Percentiles rank a stretch among this genome's conserved stretches.
Conservation (phyloP, 805 yeast genomes). For the Spathaspora gorwiae region DNA sequence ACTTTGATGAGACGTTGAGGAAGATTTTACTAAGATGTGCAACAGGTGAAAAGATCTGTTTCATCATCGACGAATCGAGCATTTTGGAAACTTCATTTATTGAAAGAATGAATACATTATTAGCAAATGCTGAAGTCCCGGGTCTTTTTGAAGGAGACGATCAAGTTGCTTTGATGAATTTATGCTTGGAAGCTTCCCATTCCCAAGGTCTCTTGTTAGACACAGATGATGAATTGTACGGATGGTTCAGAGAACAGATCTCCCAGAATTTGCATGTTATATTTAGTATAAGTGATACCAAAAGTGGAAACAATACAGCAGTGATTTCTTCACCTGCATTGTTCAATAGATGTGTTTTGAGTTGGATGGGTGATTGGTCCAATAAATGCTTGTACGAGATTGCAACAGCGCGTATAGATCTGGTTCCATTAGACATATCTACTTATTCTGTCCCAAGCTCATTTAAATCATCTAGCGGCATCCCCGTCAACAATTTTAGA, state of each 20-base stretch:
- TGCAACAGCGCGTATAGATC: slow-evolving; percentile 35
- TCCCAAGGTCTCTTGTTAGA: slow-evolving; percentile 61
- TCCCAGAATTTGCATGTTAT: slow-evolving; percentile 76
- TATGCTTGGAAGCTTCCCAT: slow-evolving; percentile 54
- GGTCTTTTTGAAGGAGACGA: slow-evolving; percentile 83
- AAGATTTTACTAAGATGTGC: slow-evolving; percentile 43
- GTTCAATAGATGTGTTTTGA: slow-evolving; percentile 81
- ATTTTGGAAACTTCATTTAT: slow-evolving; percentile 72
- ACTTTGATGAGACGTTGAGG: slow-evolving; percentile 66
- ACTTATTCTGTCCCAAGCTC: slow-evolving; percentile 32
- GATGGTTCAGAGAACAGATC: slow-evolving; percentile 70
- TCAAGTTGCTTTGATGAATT: slow-evolving; percentile 43
- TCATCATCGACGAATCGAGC: slow-evolving; percentile 77
- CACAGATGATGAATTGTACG: slow-evolving; percentile 61
- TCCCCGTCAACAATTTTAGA: slow-evolving; percentile 20
- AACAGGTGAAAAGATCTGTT: slow-evolving; percentile 59
- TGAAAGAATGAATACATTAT: slow-evolving; percentile 87
- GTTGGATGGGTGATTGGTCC: slow-evolving; percentile 89
- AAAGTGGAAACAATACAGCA: slow-evolving; percentile 13
- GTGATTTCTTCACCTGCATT: slow-evolving; percentile 80
- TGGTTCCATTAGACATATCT: slow-evolving; percentile 52
- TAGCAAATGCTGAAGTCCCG: slow-evolving; percentile 91
- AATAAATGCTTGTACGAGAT: slow-evolving; percentile 45
- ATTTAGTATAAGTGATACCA: slow-evolving; percentile 59
- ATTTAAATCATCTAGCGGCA: slow-evolving; percentile 9